Conservation (phyloP, 2,329 filamentous ascomycete genomes). For the Ophioceras dolichostomum region DNA sequence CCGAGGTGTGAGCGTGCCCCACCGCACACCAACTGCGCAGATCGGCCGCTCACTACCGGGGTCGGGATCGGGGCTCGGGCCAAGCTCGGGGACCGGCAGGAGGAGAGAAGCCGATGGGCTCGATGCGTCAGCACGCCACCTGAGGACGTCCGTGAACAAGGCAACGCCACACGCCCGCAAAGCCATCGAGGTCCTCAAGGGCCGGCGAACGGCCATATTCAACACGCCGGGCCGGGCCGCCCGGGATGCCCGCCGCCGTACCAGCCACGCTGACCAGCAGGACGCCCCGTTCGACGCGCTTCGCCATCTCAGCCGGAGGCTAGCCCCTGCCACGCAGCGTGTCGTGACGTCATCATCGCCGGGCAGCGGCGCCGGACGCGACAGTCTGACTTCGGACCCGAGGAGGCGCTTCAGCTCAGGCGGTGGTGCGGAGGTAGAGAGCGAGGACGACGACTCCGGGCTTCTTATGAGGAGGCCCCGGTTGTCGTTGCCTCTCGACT, state of each 20-base stretch:
- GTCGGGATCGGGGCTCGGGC: background rate
- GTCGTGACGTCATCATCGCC: conserved; percentile 36
- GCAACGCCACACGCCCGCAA: conserved; percentile 49
- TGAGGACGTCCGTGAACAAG: conserved; percentile 19
- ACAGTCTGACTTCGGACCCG: conserved; percentile 12
- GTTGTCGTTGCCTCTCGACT: conserved; percentile 40
- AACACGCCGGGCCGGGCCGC: conserved; percentile 42
- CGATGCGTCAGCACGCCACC: conserved; percentile 31
- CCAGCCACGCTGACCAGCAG: conserved; percentile 43
- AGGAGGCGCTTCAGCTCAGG: conserved; percentile 11
- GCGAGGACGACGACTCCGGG: conserved; percentile 31
- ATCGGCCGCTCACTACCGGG: conserved; percentile 9
- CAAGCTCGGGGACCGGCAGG: conserved; percentile 3
- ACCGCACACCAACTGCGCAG: conserved; percentile 20
- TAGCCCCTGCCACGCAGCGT: conserved; percentile 35
- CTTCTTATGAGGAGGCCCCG: conserved; percentile 25
- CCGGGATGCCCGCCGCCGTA: conserved; percentile 19
- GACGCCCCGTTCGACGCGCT: conserved; percentile 32
- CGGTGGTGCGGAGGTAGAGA: conserved; percentile 17
- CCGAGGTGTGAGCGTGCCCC: background rate
- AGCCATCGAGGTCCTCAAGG: conserved; percentile 44
- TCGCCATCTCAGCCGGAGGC: conserved; percentile 38
- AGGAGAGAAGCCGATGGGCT: conserved; percentile 23
- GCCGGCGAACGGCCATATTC: conserved; percentile 44
- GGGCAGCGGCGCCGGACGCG: background rate